Conservation (phyloP, 2,329 filamentous ascomycete species). For the Fusarium sp. region DNA sequence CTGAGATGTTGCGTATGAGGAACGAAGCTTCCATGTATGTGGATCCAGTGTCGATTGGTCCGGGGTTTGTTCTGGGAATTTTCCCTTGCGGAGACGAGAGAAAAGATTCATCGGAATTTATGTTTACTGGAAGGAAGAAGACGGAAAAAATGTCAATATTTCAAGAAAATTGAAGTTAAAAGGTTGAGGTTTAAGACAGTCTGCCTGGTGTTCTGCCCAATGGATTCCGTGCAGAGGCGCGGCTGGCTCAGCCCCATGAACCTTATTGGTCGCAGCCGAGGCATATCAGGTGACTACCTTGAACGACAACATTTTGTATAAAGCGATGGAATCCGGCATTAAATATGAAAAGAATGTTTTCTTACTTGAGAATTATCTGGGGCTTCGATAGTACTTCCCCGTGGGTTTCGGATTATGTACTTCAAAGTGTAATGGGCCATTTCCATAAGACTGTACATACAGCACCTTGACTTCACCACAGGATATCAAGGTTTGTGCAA, state of each 20-base stretch:
- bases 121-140: too few relatives aligned
- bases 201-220: neutral
- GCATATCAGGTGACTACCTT: neutral
- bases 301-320: neutral
- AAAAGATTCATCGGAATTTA: conserved; percentile 9
- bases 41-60: conserved; percentile 15
- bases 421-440: neutral
- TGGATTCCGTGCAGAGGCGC: conserved; percentile 8
- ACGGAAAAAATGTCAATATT: accelerated
- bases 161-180: neutral
- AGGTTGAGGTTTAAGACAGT: neutral
- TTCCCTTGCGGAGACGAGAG: conserved; percentile 1
- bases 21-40: conserved; percentile 26
- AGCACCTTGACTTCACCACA: neutral
- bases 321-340: accelerated
- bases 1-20: conserved; percentile 11
- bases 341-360: neutral
- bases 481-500: neutral
- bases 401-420: neutral
- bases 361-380: too few relatives aligned
- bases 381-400: too few relatives aligned
- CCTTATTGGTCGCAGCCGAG: neutral
- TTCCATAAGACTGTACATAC: neutral
- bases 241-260: conserved; percentile 3
- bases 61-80: neutral